Percentiles rank a stretch among this genome's conserved stretches.
Conservation (phyloP, 768 basidiomycete genomes). For the Candolleomyces aberdarensis region DNA sequence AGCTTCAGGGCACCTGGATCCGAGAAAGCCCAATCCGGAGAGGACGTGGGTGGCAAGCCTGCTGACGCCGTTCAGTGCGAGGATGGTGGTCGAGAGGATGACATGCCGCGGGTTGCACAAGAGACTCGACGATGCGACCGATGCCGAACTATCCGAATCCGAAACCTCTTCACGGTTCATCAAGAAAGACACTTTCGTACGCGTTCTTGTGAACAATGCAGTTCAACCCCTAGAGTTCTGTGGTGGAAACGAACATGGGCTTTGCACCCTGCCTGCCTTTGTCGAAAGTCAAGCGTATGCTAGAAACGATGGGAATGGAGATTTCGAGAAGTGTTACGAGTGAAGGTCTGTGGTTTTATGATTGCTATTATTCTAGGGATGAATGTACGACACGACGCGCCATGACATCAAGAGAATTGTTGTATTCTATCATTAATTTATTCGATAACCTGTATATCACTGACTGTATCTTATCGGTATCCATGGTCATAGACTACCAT, state of each 20-base stretch:
- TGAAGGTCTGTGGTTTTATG: neutral
- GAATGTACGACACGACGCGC: no score
- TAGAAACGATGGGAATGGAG: constrained; percentile 62
- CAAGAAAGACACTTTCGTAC: constrained; percentile 45
- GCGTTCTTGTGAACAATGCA: constrained; percentile 79
- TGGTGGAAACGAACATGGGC: constrained; percentile 43
- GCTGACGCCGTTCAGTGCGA: constrained; percentile 71
- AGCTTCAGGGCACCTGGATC: constrained; percentile 26
- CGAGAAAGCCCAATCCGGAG: constrained; percentile 25
- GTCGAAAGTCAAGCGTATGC: constrained; percentile 72
- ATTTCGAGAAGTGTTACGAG: constrained; percentile 61
- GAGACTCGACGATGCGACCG: neutral
- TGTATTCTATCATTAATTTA: no score
- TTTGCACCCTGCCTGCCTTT: constrained; percentile 66
- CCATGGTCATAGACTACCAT: no score
- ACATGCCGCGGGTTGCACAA: constrained; percentile 30
- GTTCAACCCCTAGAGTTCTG: constrained; percentile 64
- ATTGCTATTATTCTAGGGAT: no score
- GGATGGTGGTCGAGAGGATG: constrained; percentile 75
- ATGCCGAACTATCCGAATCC: neutral
- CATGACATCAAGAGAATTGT: no score
- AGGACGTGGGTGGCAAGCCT: constrained; percentile 53
- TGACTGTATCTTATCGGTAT: no score
- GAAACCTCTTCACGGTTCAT: neutral
- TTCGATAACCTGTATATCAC: no score